These are phyloP conservation scores for Thalassiosira oceanica DNA, from an alignment of 352 stramenopile species.

Conservation along the genomic window DNA sequence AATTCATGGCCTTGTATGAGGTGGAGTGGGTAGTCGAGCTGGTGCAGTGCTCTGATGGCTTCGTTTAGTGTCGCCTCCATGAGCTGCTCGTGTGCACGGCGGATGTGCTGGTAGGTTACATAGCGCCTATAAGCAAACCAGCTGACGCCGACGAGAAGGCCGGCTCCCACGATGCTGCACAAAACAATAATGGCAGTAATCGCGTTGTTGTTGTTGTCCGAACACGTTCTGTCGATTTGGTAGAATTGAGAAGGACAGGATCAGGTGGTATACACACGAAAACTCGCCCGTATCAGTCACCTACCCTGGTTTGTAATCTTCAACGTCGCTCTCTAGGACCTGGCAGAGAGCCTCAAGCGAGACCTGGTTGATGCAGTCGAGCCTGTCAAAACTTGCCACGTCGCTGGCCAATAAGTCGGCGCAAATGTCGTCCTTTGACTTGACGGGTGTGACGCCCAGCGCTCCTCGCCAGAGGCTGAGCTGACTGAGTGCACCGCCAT, in stretches of 20 bases:
- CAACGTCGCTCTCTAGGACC: conserved; percentile 30
- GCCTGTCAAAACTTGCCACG: conserved; percentile 8
- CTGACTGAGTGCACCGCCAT: conserved; percentile 33
- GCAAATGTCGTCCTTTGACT: conserved; percentile 34
- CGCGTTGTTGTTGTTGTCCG: conserved; percentile 6
- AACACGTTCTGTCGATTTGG: too few relatives aligned
- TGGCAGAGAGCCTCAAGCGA: conserved; percentile 30
- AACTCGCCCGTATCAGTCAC: too few relatives aligned
- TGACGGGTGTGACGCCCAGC: conserved; percentile 32
- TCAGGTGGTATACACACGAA: too few relatives aligned
- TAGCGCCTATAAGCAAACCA: conserved; percentile 29
- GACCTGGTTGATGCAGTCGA: conserved; percentile 25
- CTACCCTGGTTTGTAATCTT: conserved; percentile 28
- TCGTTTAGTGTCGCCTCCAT: conserved; percentile 44
- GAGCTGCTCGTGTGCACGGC: conserved; percentile 36
- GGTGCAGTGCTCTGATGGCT: conserved; percentile 24
- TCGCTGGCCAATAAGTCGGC: conserved; percentile 21
- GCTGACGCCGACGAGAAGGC: conserved; percentile 4
- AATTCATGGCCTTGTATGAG: conserved; percentile 41
- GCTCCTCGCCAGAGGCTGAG: conserved; percentile 35
- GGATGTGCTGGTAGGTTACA: conserved; percentile 20
- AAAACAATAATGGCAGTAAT: conserved; percentile 32
- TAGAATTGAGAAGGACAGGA: too few relatives aligned
- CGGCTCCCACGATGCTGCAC: conserved; percentile 17
- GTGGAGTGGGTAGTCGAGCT: conserved; percentile 43